Percentiles rank a stretch among this genome's conserved stretches.
These are phyloP conservation scores for Solanum tacnaense DNA, from an alignment of 257 asterid species.

Conservation along the genomic window DNA sequence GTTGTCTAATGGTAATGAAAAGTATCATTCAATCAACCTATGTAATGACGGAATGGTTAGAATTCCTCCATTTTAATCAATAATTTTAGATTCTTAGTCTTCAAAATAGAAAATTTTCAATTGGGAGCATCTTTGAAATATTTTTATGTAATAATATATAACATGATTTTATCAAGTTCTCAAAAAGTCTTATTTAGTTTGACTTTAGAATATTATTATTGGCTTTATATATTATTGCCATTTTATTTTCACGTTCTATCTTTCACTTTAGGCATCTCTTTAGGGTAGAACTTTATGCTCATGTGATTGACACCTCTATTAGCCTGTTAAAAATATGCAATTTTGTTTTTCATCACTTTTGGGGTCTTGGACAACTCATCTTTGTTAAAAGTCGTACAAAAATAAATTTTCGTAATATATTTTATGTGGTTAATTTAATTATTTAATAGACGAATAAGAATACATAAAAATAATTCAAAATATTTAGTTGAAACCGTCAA, in stretches of 20 bases:
- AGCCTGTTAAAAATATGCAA: not conserved
- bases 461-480: too few species aligned
- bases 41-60: too few species aligned
- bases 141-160: not conserved
- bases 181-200: not conserved
- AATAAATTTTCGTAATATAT: not conserved
- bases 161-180: too few species aligned
- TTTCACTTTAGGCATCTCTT: not conserved
- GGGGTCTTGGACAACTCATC: not conserved
- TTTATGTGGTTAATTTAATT: too few species aligned
- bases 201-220: not conserved
- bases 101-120: too few species aligned
- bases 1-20: not conserved
- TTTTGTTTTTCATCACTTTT: not conserved
- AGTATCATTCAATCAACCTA: not conserved
- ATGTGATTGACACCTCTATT: constrained; percentile 2
- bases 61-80: too few species aligned
- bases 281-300: not conserved
- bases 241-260: not conserved
- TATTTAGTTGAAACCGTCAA: too few species aligned
- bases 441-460: too few species aligned
- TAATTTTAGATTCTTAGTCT: rapidly evolving
- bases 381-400: not conserved
- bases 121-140: not conserved
- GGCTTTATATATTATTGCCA: not conserved